phyloP scores from a whole-genome alignment of 2,329 filamentous ascomycete species.

The Fusarium heterosporum region DNA sequence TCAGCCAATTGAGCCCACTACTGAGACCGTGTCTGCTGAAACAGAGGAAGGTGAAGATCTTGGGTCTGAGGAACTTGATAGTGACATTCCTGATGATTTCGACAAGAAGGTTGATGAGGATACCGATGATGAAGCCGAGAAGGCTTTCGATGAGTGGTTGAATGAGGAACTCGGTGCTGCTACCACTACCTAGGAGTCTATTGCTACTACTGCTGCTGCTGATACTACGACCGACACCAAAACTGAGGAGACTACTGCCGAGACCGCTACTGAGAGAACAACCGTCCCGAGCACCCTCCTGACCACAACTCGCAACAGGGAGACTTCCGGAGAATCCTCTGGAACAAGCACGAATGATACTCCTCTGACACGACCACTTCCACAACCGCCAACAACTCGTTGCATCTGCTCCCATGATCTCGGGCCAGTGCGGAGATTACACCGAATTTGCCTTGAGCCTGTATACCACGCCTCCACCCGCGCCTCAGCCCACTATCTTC shows the following conservation, averaged over 20 bases:
- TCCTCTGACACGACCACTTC: constrained; percentile 3
- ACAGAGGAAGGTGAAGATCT: constrained; percentile 1
- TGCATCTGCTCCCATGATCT: constrained; percentile 10
- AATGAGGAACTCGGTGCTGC: background rate
- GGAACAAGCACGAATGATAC: background rate
- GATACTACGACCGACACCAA: background rate
- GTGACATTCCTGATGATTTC: constrained; percentile 10
- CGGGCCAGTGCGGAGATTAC: constrained; percentile 2
- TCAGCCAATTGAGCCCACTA: constrained; percentile 2
- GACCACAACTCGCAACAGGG: constrained; percentile 8
- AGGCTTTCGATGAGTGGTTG: background rate
- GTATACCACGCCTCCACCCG: constrained; percentile 2
- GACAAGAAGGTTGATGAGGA: background rate
- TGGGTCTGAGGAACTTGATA: constrained; percentile 3
- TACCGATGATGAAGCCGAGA: background rate
- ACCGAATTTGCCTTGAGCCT: constrained; percentile 15
- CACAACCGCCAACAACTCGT: background rate
- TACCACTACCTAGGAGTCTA: background rate
- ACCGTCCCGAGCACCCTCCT: constrained; percentile 9
- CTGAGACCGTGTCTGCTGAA: constrained; percentile 1
- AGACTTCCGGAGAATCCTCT: background rate
- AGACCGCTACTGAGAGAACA: background rate
- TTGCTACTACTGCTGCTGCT: background rate
- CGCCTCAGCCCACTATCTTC: constrained; percentile 2
- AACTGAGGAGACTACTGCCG: background rate